Base-by-base conservation (phyloP, 306 rosid species). In the Trifolium pratense region DNA sequence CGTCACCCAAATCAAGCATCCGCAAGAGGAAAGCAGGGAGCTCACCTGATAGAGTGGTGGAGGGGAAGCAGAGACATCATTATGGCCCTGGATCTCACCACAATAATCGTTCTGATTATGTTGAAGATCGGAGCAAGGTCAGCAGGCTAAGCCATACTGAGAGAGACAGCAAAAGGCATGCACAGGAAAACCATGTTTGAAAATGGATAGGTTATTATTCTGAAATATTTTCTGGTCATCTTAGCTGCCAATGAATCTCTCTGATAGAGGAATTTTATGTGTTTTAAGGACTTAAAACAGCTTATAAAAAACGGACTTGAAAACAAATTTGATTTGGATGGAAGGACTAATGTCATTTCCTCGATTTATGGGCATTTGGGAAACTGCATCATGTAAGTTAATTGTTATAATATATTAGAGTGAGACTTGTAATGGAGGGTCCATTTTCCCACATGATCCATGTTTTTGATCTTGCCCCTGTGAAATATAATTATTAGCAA, bases 1-100 rank as follows among this genome's bases (percentile, higher is more conserved):
- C 80, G 23, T 91, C 96, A 3, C 92, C 95, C 18, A 94, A 86
- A 78, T 84, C 86, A 1, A 85, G 76, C 79, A 85, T 67, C 76
- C 88, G 87, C 53, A 95, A 91, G 90, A 89, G 96, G 73, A 95
- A 86, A 86, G 87, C 87, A 23, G 91, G 80, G 76, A 89, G 86
- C 83, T 89, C 95, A n/a, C 87, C 76, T 21, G 87, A 82, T 53
- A 75, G 84, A 53, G 63, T 48, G 9, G 63, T 25, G 25, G 91
- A 92, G 77, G 89, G 91, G 81, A 88, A 87, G 80, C 86, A 76
- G 23, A 70, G 88, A 77, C 87, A 83, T 76, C 86, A 74, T 75
- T 66, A 81, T 67, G 83, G 61, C 36, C 77, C 84, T 56, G 88
- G 86, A 48, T 39, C 85, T 72, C 79, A 85, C 77, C 85, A 83